phyloP scores from a whole-genome alignment of 352 stramenopile genomes.

The Phytophthora foliorum region DNA sequence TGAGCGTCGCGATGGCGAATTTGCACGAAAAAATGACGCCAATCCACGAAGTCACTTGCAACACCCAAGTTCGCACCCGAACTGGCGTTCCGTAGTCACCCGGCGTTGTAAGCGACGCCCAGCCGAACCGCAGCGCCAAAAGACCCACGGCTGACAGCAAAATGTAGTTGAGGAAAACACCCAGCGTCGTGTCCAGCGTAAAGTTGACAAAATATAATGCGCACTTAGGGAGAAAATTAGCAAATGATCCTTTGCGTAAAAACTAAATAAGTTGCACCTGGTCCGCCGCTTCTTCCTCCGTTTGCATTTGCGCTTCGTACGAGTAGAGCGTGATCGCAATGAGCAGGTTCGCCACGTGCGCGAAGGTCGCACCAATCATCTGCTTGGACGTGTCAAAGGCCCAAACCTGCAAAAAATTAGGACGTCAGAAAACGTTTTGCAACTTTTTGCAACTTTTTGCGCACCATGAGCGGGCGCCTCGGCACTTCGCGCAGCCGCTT shows the following conservation, averaged over 20 bases:
- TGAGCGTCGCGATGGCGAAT: slow-evolving; percentile 79
- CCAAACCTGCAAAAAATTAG: slow-evolving; percentile 81
- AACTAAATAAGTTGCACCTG: slow-evolving; percentile 46
- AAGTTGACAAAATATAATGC: slow-evolving; percentile 93
- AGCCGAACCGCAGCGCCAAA: slow-evolving; percentile 65
- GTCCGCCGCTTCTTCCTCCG: slow-evolving; percentile 49
- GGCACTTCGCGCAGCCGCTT: slow-evolving; percentile 83
- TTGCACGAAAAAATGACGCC: slow-evolving; percentile 85
- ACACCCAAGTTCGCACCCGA: slow-evolving; percentile 69
- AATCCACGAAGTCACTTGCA: slow-evolving; percentile 85
- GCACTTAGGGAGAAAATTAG: slow-evolving; percentile 47
- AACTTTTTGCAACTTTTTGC: no score
- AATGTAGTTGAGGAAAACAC: slow-evolving; percentile 86
- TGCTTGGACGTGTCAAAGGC: slow-evolving; percentile 90
- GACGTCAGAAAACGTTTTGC: no score
- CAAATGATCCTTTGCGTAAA: background rate
- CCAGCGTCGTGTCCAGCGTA: slow-evolving; percentile 87
- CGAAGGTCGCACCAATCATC: slow-evolving; percentile 85
- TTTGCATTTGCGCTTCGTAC: slow-evolving; percentile 55
- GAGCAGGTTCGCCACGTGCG: slow-evolving; percentile 87
- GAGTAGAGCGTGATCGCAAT: slow-evolving; percentile 90
- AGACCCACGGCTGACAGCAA: slow-evolving; percentile 72
- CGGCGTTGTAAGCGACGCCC: slow-evolving; percentile 64
- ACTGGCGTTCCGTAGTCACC: slow-evolving; percentile 87
- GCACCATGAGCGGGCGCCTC: slow-evolving; percentile 76